phyloP scores from a whole-genome alignment of 108 stramenopile species.

The Mediolabrus comicus region DNA sequence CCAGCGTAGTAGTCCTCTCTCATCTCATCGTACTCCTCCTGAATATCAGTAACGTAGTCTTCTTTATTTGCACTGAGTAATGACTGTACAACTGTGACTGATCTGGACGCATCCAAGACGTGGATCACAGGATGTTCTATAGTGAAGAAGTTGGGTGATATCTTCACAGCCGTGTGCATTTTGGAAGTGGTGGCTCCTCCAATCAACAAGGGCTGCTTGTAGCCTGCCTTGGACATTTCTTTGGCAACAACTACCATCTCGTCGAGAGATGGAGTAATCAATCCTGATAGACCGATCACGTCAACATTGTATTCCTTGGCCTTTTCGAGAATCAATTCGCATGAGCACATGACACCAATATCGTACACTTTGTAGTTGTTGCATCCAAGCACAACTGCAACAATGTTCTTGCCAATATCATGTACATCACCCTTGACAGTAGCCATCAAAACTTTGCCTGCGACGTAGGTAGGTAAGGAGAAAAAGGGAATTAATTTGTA shows the following conservation, averaged over 20 bases:
- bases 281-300: slow-evolving; percentile 96
- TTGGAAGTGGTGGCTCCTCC: slow-evolving; percentile 99
- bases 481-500: background rate
- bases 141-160: slow-evolving; percentile 94
- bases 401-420: slow-evolving; percentile 99
- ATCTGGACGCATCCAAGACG: slow-evolving; percentile 97
- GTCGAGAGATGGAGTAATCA: slow-evolving; percentile 99
- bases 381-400: slow-evolving; percentile 98
- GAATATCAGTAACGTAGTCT: slow-evolving; percentile 92
- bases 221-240: slow-evolving; percentile 94
- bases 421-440: slow-evolving; percentile 99
- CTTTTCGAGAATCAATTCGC: slow-evolving; percentile 93
- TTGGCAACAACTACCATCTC: slow-evolving; percentile 99
- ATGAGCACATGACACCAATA: slow-evolving; percentile 98
- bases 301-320: slow-evolving; percentile 95
- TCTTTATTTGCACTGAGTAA: slow-evolving; percentile 86
- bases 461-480: background rate
- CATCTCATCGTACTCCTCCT: slow-evolving; percentile 96
- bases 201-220: slow-evolving; percentile 95
- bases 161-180: slow-evolving; percentile 99
- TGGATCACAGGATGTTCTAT: slow-evolving; percentile 96
- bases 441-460: slow-evolving; percentile 97
- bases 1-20: slow-evolving; percentile 98
- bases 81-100: slow-evolving; percentile 95
- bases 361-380: slow-evolving; percentile 99